Conservation (phyloP, 306 rosid species). For the Castanopsis chinensis region DNA sequence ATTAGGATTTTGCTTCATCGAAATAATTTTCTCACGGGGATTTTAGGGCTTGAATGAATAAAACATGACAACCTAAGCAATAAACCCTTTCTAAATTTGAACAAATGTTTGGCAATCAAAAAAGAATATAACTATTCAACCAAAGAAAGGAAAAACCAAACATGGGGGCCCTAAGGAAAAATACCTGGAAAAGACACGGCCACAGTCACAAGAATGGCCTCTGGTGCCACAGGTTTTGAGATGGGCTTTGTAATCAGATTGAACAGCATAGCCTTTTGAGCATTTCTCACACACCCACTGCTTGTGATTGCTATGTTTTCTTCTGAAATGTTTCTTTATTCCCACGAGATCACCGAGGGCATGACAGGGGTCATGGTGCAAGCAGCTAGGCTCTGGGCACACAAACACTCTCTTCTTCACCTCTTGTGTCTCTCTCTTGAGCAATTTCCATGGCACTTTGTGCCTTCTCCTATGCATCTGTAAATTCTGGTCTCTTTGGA, state of each 20-base stretch:
- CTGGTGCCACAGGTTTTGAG: constrained; percentile 98
- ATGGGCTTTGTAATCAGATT: constrained; percentile 95
- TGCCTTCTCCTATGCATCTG: constrained; percentile 96
- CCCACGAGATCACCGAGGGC: constrained; percentile 98
- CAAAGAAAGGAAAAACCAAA: neutral
- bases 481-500: constrained; percentile 94
- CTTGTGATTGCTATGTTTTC: constrained; percentile 86
- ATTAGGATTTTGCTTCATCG: neutral
- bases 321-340: constrained; percentile 81
- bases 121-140: constrained; percentile 18
- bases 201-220: constrained; percentile 98
- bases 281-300: constrained; percentile 96
- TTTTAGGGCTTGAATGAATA: constrained; percentile 34
- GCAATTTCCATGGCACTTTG: constrained; percentile 89
- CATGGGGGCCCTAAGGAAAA: neutral
- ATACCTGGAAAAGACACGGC: constrained; percentile 98
- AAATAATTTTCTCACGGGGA: constrained; percentile 5
- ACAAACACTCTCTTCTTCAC: constrained; percentile 81
- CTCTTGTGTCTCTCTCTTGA: constrained; percentile 62
- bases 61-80: neutral
- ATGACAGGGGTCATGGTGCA: constrained; percentile 88
- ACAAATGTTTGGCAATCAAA: neutral
- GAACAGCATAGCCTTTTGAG: constrained; percentile 91
- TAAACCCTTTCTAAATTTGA: neutral
- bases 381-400: constrained; percentile 81